phyloP scores from a whole-genome alignment of 768 basidiomycete genomes.

The Hygrophorus pudorinus region DNA sequence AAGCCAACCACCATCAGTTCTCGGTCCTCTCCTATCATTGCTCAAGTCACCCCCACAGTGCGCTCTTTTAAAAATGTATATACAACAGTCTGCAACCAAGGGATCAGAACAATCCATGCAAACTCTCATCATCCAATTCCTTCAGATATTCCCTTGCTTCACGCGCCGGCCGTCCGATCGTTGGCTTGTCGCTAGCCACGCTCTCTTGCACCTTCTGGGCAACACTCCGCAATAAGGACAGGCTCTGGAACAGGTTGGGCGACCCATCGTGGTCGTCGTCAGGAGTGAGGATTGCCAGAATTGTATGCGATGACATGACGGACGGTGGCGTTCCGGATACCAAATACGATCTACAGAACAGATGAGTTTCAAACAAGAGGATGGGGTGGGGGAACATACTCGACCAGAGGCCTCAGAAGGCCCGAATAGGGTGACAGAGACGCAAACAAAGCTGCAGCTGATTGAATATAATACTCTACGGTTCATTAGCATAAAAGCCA shows the following conservation, averaged over 20 bases:
- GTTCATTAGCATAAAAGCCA: too few species aligned
- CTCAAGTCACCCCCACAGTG: too few species aligned
- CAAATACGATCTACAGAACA: constrained; percentile 41
- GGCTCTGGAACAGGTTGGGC: constrained; percentile 54
- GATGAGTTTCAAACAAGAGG: not conserved
- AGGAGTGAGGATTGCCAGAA: constrained; percentile 44
- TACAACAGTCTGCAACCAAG: too few species aligned
- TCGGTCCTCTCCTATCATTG: too few species aligned
- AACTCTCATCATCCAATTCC: constrained; percentile 30
- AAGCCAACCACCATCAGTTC: too few species aligned
- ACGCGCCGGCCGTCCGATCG: constrained; percentile 68
- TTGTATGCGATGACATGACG: constrained; percentile 47
- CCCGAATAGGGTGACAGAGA: constrained; percentile 55
- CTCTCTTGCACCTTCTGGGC: constrained; percentile 68
- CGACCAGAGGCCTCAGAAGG: constrained; percentile 52
- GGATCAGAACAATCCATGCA: constrained; percentile 38
- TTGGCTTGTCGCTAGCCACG: constrained; percentile 56
- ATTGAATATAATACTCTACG: constrained; percentile 59
- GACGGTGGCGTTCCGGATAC: constrained; percentile 61
- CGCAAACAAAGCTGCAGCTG: constrained; percentile 51
- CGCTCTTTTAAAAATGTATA: not conserved
- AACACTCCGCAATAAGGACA: constrained; percentile 50
- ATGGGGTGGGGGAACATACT: constrained; percentile 32
- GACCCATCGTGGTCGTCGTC: constrained; percentile 30
- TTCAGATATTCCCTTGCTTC: constrained; percentile 71